Percentiles rank a stretch among this genome's conserved stretches.
phyloP scores from a whole-genome alignment of 2,329 filamentous ascomycete genomes.

The Pseudohalonectria lignicola region DNA sequence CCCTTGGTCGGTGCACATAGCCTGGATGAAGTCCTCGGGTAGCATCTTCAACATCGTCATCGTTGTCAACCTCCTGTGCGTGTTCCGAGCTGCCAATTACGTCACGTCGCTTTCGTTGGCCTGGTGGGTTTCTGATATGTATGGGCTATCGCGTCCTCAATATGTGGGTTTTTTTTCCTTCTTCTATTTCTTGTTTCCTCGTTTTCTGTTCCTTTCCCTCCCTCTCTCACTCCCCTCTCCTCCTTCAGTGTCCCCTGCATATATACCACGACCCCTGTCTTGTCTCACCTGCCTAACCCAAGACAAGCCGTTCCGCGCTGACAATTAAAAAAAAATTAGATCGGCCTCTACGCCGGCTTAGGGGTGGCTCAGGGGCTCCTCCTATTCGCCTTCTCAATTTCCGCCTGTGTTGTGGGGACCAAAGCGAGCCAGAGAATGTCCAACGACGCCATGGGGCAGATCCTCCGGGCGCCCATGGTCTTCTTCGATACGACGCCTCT shows the following conservation, averaged over 20 bases:
- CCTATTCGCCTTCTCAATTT: not conserved
- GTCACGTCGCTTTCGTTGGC: not conserved
- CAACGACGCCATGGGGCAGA: not conserved
- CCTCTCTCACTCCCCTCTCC: too few species aligned
- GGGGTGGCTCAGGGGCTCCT: not conserved
- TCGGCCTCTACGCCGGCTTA: not conserved
- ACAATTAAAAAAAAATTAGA: too few species aligned
- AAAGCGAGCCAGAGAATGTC: not conserved
- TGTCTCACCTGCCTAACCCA: too few species aligned
- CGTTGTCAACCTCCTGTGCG: not conserved
- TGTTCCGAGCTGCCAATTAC: not conserved
- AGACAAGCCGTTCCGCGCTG: too few species aligned
- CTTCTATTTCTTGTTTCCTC: not conserved
- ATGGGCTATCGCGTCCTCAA: not conserved
- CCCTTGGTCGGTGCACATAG: not conserved
- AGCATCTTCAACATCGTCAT: not conserved
- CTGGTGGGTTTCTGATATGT: not conserved
- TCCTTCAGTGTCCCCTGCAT: too few species aligned
- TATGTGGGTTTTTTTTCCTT: not conserved
- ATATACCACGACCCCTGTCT: too few species aligned
- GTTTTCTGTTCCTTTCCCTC: not conserved
- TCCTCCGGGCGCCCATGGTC: not conserved
- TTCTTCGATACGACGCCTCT: constrained; percentile 56
- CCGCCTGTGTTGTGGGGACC: not conserved
- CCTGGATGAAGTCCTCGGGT: not conserved